These are phyloP conservation scores for Chaetomidium leptoderma DNA, from an alignment of 495 filamentous ascomycete genomes.

Conservation along the genomic window DNA sequence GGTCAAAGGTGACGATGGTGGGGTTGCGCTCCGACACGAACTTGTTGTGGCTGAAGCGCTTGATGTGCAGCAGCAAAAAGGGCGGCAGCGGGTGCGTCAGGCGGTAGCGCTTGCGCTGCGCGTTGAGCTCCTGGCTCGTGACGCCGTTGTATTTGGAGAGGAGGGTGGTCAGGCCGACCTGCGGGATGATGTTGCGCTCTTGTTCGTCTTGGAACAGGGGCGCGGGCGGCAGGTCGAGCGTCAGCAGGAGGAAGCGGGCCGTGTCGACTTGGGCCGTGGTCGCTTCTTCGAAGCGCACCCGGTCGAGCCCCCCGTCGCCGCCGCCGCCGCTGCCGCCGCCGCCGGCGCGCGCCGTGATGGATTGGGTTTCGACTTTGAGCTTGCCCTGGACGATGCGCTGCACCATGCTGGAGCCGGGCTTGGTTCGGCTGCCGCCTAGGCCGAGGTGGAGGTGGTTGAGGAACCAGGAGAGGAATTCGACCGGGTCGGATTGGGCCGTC, in stretches of 20 bases:
- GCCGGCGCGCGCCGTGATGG: constrained; percentile 89
- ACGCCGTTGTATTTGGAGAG: constrained; percentile 92
- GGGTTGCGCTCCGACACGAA: constrained; percentile 95
- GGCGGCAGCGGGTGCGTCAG: constrained; percentile 90
- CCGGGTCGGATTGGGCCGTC: constrained; percentile 86
- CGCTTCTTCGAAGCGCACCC: constrained; percentile 90
- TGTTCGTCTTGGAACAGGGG: constrained; percentile 94
- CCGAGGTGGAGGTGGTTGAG: constrained; percentile 90
- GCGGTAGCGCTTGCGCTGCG: constrained; percentile 80
- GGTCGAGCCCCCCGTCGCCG: constrained; percentile 74
- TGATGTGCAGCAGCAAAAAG: constrained; percentile 91
- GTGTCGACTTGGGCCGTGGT: constrained; percentile 70
- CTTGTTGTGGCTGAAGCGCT: constrained; percentile 93
- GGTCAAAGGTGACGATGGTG: constrained; percentile 94
- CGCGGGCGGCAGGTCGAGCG: constrained; percentile 84
- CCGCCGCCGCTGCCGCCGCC: too few relatives aligned
- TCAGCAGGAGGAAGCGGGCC: constrained; percentile 80
- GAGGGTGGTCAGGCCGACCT: constrained; percentile 83
- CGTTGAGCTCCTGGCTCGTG: constrained; percentile 79
- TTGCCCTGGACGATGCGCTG: constrained; percentile 91
- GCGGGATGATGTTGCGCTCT: constrained; percentile 92
- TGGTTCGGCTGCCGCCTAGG: constrained; percentile 83
- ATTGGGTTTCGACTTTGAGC: constrained; percentile 87
- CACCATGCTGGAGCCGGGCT: constrained; percentile 73
- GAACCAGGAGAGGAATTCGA: constrained; percentile 96